Evolutionary conservation across 192 early-diverging fungal genomes (phyloP).

Genomic region (Backusella macrospora): DNA sequence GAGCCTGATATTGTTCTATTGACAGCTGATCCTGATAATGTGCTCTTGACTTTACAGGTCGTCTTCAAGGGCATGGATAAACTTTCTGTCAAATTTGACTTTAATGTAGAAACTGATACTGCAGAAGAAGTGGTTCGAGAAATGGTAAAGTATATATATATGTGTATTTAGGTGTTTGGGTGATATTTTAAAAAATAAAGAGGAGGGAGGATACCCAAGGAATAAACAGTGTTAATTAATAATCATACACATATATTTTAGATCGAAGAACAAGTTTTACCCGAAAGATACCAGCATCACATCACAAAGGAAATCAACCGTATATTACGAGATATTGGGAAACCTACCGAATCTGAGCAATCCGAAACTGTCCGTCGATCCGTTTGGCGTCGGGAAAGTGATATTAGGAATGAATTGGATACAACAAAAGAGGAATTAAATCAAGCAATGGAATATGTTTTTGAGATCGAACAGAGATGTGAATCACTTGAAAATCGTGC

Average conservation of each 20-base stretch:
- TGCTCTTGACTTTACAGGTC: conserved; percentile 52
- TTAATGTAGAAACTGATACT: conserved; percentile 74
- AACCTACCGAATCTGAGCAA: conserved; percentile 36
- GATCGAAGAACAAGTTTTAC: conserved; percentile 82
- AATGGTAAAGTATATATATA: conserved; percentile 46
- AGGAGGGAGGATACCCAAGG: not conserved
- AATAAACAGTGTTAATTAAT: not conserved
- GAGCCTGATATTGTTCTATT: conserved; percentile 48
- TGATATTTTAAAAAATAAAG: too few species aligned
- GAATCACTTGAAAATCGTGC: conserved; percentile 32
- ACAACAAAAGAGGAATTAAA: conserved; percentile 28
- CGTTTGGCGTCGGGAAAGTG: conserved; percentile 44
- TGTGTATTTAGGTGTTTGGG: too few species aligned
- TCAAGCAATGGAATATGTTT: conserved; percentile 28
- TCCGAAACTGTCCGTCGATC: conserved; percentile 30
- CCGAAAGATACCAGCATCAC: conserved; percentile 69
- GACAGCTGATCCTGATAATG: conserved; percentile 49
- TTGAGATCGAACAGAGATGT: conserved; percentile 30
- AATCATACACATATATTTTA: conserved; percentile 21
- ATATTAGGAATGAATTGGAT: conserved; percentile 44
- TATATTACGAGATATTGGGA: conserved; percentile 74
- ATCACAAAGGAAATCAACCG: conserved; percentile 84
- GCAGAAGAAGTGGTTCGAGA: conserved; percentile 72
- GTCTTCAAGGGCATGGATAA: conserved; percentile 55
- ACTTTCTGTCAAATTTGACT: conserved; percentile 84